Evolutionary conservation across 2,329 filamentous ascomycete genomes (phyloP).

Genomic region (Volutella citrinella): DNA sequence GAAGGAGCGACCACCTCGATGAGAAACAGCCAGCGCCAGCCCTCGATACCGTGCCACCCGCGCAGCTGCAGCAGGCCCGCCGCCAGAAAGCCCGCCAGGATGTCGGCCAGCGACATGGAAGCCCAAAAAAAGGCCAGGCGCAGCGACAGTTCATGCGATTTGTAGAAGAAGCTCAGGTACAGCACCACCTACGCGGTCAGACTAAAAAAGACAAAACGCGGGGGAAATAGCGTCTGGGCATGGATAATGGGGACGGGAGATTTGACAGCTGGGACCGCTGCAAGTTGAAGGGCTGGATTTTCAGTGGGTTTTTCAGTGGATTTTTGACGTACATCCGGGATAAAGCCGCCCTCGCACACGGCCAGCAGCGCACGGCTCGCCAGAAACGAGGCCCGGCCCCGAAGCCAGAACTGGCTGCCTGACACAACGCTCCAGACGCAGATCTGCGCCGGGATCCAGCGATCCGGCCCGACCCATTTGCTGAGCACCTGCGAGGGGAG

Average conservation of each 20-base stretch:
- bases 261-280: too few relatives aligned
- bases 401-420: too few relatives aligned
- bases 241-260: too few relatives aligned
- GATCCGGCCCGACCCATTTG: constrained; percentile 56
- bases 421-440: too few relatives aligned
- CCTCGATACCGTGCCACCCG: constrained; percentile 47
- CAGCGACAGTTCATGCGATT: constrained; percentile 44
- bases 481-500: constrained; percentile 59
- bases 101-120: constrained; percentile 33
- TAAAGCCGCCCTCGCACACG: constrained; percentile 11
- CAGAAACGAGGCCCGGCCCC: constrained; percentile 26
- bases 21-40: constrained; percentile 62
- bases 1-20: too few relatives aligned
- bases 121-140: constrained; percentile 68
- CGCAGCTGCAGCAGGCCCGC: constrained; percentile 54
- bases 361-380: constrained; percentile 2
- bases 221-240: background rate
- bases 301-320: too few relatives aligned
- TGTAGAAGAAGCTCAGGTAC: constrained; percentile 70
- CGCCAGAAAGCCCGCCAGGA: constrained; percentile 6
- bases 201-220: background rate
- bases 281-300: too few relatives aligned
- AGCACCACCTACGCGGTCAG: too few relatives aligned
- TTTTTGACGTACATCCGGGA: constrained; percentile 14
- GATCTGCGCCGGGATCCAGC: constrained; percentile 60